Conservation (phyloP, 2,329 filamentous ascomycete genomes). For the Ceratocystis papillata region DNA sequence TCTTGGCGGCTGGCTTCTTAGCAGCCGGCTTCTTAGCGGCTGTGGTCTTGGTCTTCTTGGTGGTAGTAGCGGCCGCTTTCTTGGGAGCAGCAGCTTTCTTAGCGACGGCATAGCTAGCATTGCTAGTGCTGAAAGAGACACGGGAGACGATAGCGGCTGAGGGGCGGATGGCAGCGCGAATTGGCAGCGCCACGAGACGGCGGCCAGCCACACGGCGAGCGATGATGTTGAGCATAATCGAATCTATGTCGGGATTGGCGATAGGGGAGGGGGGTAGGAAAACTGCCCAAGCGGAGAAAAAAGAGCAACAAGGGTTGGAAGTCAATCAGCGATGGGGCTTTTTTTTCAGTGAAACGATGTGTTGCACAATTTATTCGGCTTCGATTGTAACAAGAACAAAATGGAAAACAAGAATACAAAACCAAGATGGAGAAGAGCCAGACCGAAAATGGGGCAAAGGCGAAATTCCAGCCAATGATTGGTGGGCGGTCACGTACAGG, state of each 20-base stretch:
- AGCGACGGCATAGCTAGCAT: background rate
- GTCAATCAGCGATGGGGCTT: background rate
- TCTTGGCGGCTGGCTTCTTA: constrained; percentile 26
- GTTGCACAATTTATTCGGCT: background rate
- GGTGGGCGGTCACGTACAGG: background rate
- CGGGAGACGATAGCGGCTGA: constrained; percentile 1
- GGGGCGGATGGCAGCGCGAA: constrained; percentile 18
- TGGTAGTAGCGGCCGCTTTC: constrained; percentile 22
- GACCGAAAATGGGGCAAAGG: constrained; percentile 2
- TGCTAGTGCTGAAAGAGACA: constrained; percentile 14
- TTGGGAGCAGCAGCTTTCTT: constrained; percentile 8
- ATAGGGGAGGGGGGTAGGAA: background rate
- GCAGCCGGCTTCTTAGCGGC: constrained; percentile 26
- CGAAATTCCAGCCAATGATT: background rate
- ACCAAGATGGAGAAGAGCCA: background rate
- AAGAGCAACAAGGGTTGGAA: background rate
- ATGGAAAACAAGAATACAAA: background rate
- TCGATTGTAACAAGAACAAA: background rate
- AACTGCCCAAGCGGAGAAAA: background rate
- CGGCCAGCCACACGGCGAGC: constrained; percentile 21
- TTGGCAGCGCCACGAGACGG: constrained; percentile 20
- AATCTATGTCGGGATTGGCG: background rate
- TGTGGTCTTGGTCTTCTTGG: constrained; percentile 28
- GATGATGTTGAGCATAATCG: constrained; percentile 17
- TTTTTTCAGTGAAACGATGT: background rate